Percentiles rank a stretch among this genome's conserved stretches.
These are phyloP conservation scores for Dentipellis fragilis DNA, from an alignment of 768 basidiomycete genomes.

Conservation along the genomic window DNA sequence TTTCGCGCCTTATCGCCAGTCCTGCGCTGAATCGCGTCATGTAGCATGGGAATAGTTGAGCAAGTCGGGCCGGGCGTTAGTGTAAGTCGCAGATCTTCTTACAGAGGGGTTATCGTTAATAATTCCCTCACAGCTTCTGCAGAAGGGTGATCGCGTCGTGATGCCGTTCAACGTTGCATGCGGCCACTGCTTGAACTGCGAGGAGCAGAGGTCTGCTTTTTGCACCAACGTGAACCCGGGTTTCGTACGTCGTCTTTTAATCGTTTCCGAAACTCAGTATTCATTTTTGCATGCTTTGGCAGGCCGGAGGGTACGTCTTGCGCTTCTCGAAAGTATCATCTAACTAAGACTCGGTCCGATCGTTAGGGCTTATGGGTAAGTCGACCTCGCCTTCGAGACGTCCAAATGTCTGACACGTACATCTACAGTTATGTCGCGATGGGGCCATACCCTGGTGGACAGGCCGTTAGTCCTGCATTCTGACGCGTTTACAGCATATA, in stretches of 20 bases:
- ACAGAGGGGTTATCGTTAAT: not conserved
- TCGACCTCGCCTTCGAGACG: not conserved
- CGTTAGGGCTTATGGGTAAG: conserved; percentile 36
- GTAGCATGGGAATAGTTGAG: conserved; percentile 41
- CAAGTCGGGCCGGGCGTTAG: conserved; percentile 36
- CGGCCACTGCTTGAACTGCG: conserved; percentile 48
- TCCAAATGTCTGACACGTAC: not conserved
- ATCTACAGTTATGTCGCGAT: conserved; percentile 39
- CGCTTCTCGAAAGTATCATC: not conserved
- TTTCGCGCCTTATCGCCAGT: not conserved
- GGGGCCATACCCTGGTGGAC: conserved; percentile 46
- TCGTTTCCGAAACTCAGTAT: not conserved
- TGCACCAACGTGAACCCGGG: conserved; percentile 51
- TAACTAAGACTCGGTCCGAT: not conserved
- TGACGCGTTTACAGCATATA: not conserved
- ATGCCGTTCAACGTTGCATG: conserved; percentile 54
- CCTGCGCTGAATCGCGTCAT: not conserved
- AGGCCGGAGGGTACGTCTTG: conserved; percentile 36
- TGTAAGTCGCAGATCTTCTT: conserved; percentile 17
- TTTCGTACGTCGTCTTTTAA: conserved; percentile 29
- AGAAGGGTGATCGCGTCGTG: conserved; percentile 50
- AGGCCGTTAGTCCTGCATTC: conserved; percentile 28
- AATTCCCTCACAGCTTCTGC: conserved; percentile 26
- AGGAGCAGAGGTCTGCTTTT: conserved; percentile 41
- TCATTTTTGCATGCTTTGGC: not conserved